Base-by-base conservation (phyloP, 2,329 filamentous ascomycete genomes). In the Colletotrichum destructivum region DNA sequence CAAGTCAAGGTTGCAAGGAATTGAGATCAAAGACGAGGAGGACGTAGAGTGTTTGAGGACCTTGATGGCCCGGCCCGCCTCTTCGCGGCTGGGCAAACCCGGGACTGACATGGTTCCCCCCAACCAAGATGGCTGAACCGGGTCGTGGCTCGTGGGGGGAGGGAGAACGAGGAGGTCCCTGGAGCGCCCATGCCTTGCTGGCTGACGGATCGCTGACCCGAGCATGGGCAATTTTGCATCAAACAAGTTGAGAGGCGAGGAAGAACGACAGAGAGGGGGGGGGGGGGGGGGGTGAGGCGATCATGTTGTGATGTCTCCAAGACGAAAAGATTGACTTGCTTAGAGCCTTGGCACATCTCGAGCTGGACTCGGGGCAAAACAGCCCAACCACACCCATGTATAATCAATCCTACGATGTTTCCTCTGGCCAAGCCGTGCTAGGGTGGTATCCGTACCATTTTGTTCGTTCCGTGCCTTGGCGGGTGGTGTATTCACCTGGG, bases 1-100 rank as follows among this genome's bases (percentile, higher is more conserved):
- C 8, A 35, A 35, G 31, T 35, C 31, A 35, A 9, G 31, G 31
- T 35, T 35, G 31, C 7, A 11, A 35, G 18, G 18, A 51, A n/a
- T 11, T n/a, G 9, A 23, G 9, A 57, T 35, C 31, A 13, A 38
- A 51, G 46, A 9, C 8, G 7, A 4, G 1, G 31, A 35, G 26
- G 26, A 26, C 26, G 26, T 26, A 35, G 31, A 9, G 31, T 35
- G 18, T 57, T 5, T 69, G 69, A 63, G 65, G 40, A 71, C 69
- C 69, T 64, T 69, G 69, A 71, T 71, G 69, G 69, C 65, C 65
- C 59, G 65, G 65, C 65, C 65, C 59, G 59, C 65, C 64, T 68
- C 59, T 51, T 69, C 21, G 57, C 64, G 69, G 21, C 57, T 67
- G 44, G 63, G 56, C 63, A 40, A 8, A 62, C 42, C 42, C 57